phyloP scores from a whole-genome alignment of 2,329 filamentous ascomycete species.

The Colletotrichum higginsianum region DNA sequence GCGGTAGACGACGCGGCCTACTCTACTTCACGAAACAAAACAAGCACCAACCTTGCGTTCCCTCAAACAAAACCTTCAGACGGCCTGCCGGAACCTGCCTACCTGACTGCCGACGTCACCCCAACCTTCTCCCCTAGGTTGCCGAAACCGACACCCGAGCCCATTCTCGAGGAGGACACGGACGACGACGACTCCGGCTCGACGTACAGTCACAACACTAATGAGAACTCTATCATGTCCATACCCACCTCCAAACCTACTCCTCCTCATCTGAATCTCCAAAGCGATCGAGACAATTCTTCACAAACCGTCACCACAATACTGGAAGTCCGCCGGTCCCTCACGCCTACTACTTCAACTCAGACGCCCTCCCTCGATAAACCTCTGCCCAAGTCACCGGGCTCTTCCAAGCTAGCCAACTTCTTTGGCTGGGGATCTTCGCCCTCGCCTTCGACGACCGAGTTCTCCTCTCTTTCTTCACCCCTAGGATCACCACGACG shows the following conservation, averaged over 20 bases:
- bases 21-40: slow-evolving; percentile 55
- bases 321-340: slow-evolving; percentile 29
- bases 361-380: slow-evolving; percentile 64
- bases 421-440: slow-evolving; percentile 69
- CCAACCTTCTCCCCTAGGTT: slow-evolving; percentile 45
- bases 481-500: slow-evolving; percentile 61
- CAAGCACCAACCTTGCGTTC: slow-evolving; percentile 58
- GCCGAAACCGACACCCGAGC: slow-evolving; percentile 37
- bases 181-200: slow-evolving; percentile 53
- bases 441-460: slow-evolving; percentile 62
- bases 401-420: slow-evolving; percentile 63
- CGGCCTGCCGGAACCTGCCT: slow-evolving; percentile 61
- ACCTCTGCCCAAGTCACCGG: slow-evolving; percentile 68
- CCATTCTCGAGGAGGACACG: slow-evolving; percentile 52
- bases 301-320: slow-evolving; percentile 46
- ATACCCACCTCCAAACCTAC: slow-evolving; percentile 65
- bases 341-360: slow-evolving; percentile 38
- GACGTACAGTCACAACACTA: slow-evolving; percentile 53
- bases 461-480: slow-evolving; percentile 69
- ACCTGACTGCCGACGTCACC: slow-evolving; percentile 58
- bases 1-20: slow-evolving; percentile 44
- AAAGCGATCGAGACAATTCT: slow-evolving; percentile 49
- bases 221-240: slow-evolving; percentile 61
- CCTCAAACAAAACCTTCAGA: slow-evolving; percentile 60
- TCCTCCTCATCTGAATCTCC: slow-evolving; percentile 68